Evolutionary conservation across 2,329 filamentous ascomycete genomes (phyloP).

Genomic region (Alternaria sp.): DNA sequence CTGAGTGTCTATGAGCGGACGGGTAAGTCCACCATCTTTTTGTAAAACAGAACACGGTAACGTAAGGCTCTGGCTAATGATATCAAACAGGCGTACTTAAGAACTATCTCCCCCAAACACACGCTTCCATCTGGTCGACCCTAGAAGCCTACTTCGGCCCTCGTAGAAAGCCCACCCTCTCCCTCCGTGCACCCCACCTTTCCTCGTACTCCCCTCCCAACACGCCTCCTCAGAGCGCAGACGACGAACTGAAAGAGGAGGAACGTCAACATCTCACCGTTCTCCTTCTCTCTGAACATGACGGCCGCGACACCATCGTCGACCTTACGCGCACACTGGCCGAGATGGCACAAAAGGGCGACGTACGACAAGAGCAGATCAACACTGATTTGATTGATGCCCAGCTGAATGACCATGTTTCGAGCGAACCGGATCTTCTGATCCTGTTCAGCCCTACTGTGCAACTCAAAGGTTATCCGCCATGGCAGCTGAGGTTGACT

Average conservation of each 20-base stretch:
- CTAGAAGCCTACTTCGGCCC: conserved; percentile 88
- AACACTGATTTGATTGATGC: conserved; percentile 86
- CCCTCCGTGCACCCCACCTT: conserved; percentile 75
- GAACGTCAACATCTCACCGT: conserved; percentile 63
- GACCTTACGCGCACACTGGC: conserved; percentile 93
- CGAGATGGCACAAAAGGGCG: conserved; percentile 92
- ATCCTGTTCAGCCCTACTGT: conserved; percentile 87
- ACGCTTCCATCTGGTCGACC: conserved; percentile 80
- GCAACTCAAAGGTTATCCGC: conserved; percentile 89
- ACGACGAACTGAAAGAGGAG: conserved; percentile 42
- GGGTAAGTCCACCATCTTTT: conserved; percentile 64
- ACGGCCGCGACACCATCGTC: conserved; percentile 92
- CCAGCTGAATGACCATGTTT: conserved; percentile 80
- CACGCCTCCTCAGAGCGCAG: conserved; percentile 50
- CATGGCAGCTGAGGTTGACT: conserved; percentile 93
- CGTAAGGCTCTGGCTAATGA: conserved; percentile 4
- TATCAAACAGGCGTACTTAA: conserved; percentile 77
- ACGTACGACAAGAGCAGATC: conserved; percentile 83
- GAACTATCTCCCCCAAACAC: conserved; percentile 84
- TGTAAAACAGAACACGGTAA: neutral
- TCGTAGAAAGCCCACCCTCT: conserved; percentile 71
- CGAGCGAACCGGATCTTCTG: conserved; percentile 88
- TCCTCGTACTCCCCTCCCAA: conserved; percentile 63
- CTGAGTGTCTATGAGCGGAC: conserved; percentile 93
- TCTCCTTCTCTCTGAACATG: conserved; percentile 84